These are phyloP conservation scores for Chlamydomonas asymmetrica DNA, from an alignment of 139 green algal genomes.

Conservation along the genomic window DNA sequence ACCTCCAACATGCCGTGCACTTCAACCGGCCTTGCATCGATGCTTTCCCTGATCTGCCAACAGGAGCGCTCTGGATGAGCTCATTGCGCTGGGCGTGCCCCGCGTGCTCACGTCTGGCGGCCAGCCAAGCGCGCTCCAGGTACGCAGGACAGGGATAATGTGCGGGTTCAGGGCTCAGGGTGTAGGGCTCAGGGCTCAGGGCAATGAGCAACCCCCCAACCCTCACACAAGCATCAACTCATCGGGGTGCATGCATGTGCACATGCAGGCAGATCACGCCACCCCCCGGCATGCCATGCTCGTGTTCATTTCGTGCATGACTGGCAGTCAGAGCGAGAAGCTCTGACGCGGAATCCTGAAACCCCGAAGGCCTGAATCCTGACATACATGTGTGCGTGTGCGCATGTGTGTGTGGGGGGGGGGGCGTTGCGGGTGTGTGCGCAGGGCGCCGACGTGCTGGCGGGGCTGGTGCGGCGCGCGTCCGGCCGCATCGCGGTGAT, in stretches of 20 bases:
- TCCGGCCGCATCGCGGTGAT: constrained; percentile 26
- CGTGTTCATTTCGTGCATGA: no score
- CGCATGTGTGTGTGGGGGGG: no score
- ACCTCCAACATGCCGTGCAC: background rate
- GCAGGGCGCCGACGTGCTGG: constrained; percentile 14
- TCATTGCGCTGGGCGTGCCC: constrained; percentile 25
- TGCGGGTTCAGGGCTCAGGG: background rate
- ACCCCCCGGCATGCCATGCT: background rate
- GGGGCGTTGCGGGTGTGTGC: background rate
- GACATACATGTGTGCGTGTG: no score
- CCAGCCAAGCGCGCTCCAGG: constrained; percentile 20
- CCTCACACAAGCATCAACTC: no score
- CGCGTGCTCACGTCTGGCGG: constrained; percentile 41
- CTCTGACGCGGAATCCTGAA: no score
- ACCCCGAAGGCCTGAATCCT: no score
- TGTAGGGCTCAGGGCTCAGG: no score
- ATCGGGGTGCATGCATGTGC: no score
- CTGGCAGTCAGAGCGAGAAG: no score
- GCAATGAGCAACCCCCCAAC: no score
- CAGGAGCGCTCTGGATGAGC: constrained; percentile 24
- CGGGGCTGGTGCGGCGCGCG: constrained; percentile 16
- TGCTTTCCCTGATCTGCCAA: background rate
- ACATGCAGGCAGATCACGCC: background rate
- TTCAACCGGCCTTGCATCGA: background rate
- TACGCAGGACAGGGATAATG: background rate